A percentile compares a stretch with the other conserved stretches of the same genome.
Conservation (phyloP, 116 monocot genomes). For the Thalassia testudinum region DNA sequence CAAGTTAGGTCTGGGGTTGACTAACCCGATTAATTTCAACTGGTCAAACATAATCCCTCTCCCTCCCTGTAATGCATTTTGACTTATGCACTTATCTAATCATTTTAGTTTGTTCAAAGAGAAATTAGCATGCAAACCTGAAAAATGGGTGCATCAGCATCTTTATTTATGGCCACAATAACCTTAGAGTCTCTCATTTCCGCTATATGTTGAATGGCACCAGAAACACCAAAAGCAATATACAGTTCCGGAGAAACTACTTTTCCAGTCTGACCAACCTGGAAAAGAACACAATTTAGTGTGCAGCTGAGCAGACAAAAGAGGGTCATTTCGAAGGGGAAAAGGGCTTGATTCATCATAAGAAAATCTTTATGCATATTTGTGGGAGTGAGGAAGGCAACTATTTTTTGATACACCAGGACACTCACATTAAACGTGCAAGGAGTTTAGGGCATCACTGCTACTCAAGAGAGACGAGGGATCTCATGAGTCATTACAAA, state of each 20-base stretch:
- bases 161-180: conserved; percentile 97
- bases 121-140: conserved; percentile 35
- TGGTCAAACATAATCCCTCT: too few species aligned
- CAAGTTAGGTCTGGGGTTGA: too few species aligned
- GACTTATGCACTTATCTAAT: too few species aligned
- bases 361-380: background rate
- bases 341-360: background rate
- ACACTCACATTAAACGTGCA: too few species aligned
- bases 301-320: background rate
- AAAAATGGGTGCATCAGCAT: conserved; percentile 95
- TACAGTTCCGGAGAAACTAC: conserved; percentile 95
- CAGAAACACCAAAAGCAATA: conserved; percentile 97
- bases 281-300: background rate
- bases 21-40: too few species aligned
- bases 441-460: too few species aligned
- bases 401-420: too few species aligned
- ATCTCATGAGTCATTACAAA: too few species aligned
- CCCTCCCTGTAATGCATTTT: too few species aligned
- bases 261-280: conserved; percentile 99
- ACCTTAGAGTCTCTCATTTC: conserved; percentile 98
- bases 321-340: background rate
- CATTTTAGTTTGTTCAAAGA: too few species aligned
- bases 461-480: too few species aligned
- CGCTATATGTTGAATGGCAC: conserved; percentile 96
- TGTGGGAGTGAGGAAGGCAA: too few species aligned